These are phyloP conservation scores for Hypocreales sp. DNA, from an alignment of 2,329 filamentous ascomycete genomes.

Conservation along the genomic window DNA sequence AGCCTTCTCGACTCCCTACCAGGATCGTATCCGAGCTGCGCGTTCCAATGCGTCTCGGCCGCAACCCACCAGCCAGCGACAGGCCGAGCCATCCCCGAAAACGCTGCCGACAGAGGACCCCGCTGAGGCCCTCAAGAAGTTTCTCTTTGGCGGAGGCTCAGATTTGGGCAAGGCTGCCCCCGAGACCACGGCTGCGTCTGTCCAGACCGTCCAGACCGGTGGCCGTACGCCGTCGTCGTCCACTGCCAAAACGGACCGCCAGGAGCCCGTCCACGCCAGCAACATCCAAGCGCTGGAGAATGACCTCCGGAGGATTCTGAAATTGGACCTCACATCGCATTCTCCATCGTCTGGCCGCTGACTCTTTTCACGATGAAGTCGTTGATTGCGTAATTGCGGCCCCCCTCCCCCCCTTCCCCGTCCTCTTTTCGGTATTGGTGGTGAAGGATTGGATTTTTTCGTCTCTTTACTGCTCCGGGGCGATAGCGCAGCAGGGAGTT, in stretches of 20 bases:
- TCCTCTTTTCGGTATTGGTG: conserved; percentile 8
- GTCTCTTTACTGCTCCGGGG: no score
- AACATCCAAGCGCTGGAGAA: conserved; percentile 36
- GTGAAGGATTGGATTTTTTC: no score
- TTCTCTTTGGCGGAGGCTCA: conserved; percentile 30
- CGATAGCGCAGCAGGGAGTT: no score
- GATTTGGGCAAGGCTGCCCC: conserved; percentile 3
- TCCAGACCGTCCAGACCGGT: background rate
- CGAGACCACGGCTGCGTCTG: background rate
- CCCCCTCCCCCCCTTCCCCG: conserved; percentile 7
- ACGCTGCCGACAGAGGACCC: conserved; percentile 15
- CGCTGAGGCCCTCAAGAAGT: conserved; percentile 39
- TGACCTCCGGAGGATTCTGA: conserved; percentile 36
- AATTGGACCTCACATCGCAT: conserved; percentile 19
- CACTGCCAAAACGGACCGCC: conserved; percentile 1
- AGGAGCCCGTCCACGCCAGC: conserved; percentile 5
- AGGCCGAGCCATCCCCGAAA: no score
- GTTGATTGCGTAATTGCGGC: no score
- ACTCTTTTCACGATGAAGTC: conserved; percentile 10
- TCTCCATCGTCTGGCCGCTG: conserved; percentile 5
- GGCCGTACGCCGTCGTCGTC: background rate
- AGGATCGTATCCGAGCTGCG: conserved; percentile 43
- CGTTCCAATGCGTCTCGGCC: conserved; percentile 17
- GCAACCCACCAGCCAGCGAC: no score
- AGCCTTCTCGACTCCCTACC: conserved; percentile 52